phyloP scores from a whole-genome alignment of 176 grass and related monocot genomes.

The Triticum urartu region DNA sequence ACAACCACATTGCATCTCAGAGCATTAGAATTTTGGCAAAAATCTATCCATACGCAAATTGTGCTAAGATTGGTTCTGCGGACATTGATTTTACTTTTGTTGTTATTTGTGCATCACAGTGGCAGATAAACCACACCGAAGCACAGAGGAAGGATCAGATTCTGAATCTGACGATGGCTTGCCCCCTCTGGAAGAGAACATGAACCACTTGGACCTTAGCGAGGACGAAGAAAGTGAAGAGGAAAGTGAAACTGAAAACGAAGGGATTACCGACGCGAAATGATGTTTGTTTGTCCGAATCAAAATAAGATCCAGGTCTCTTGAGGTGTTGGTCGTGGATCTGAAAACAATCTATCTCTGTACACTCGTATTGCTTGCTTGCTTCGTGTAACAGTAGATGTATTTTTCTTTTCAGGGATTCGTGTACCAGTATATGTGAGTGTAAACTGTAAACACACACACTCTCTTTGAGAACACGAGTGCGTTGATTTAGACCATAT shows the following conservation, averaged over 20 bases:
- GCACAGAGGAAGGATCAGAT: slow-evolving; percentile 42
- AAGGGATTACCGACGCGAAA: background rate
- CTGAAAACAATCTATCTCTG: background rate
- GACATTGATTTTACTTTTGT: background rate
- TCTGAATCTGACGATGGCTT: slow-evolving; percentile 75
- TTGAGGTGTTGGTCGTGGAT: background rate
- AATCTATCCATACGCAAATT: background rate
- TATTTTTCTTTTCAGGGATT: too few species aligned
- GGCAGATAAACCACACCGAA: slow-evolving; percentile 10
- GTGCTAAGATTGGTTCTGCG: background rate
- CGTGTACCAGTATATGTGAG: background rate
- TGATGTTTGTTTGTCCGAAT: background rate
- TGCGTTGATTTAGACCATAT: background rate
- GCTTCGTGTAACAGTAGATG: background rate
- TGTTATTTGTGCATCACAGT: slow-evolving; percentile 15
- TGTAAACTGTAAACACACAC: background rate
- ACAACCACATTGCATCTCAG: background rate
- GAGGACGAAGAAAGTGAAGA: slow-evolving; percentile 60
- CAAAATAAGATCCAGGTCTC: background rate
- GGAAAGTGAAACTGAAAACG: slow-evolving; percentile 44
- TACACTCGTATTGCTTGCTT: background rate
- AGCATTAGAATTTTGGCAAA: background rate
- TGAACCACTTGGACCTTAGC: slow-evolving; percentile 65
- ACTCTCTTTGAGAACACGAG: background rate
- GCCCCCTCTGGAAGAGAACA: slow-evolving; percentile 84